Evolutionary conservation across 2,329 filamentous ascomycete species (phyloP), one percentile per base, ranked within the genome.

Genomic region (Cadophora luteo-olivacea): DNA sequence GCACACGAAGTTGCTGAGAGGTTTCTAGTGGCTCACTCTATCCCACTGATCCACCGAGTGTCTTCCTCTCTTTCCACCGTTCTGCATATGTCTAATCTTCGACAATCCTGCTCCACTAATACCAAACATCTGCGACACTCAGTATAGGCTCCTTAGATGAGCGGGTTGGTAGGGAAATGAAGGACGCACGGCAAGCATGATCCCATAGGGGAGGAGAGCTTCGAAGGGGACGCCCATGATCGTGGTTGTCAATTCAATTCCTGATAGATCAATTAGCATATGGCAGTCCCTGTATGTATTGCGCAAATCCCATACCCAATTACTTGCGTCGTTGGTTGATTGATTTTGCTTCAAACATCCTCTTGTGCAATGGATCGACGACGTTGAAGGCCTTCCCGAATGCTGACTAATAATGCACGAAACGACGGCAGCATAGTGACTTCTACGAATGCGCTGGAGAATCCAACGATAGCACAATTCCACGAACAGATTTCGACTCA

Each of bases 161-260:
- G 54, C 33, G 11, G 19, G 41, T 29, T 49, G n/a, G 32, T 8
- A 29, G 36, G 38, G 45, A 22, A 22, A 22, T 25, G 8, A 25
- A 38, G 58, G 38, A 77, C 79, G 69, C 72, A 81, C 80, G 65
- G 70, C 72, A 66, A 80, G 67, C 74, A 81, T 80, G 75, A 82
- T 80, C 61, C 72, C 80, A 73, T 80, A 82, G 7, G 80, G 80
- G 67, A 82, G 57, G 68, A 82, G 77, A 69, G 79, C 75, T 77
- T 82, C 80, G 71, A 81, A 82, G 48, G 80, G 80, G 65, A 82
- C 78, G 72, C 77, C 78, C 80, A 82, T 82, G 61, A 69, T 78
- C 74, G 66, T 64, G 65, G 67, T 72, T 38, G 66, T 68, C n/a
- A 64, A 58, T 54, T 72, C 60, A 65, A 67, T 72, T 72, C 66